These are phyloP conservation scores for Fusarium hostae DNA, from an alignment of 2,329 filamentous ascomycete genomes.

Conservation along the genomic window DNA sequence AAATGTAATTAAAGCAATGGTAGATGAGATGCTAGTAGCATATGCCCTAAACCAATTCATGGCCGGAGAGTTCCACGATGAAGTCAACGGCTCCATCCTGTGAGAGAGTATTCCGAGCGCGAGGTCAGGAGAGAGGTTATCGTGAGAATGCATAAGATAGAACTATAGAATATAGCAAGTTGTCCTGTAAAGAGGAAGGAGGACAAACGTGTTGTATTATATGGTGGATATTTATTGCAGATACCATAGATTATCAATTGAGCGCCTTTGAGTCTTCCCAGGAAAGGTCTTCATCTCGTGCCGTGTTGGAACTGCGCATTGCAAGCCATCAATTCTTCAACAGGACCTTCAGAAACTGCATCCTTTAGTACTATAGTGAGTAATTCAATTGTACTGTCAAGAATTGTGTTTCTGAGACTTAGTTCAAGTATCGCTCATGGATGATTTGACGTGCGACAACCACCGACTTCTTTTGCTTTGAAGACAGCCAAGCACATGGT, in stretches of 20 bases:
- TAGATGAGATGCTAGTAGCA: background rate
- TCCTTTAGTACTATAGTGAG: accelerated
- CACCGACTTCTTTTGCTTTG: background rate
- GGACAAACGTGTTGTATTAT: background rate
- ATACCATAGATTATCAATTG: background rate
- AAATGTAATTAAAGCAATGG: background rate
- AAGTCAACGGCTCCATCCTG: background rate
- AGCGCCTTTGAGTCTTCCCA: background rate
- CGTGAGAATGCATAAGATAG: background rate
- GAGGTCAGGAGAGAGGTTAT: background rate
- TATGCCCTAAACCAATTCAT: slow-evolving; percentile 2
- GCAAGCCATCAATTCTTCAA: accelerated
- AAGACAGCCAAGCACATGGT: too few species aligned
- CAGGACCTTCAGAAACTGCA: background rate
- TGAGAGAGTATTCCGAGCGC: accelerated
- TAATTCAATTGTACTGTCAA: accelerated
- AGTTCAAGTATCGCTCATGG: background rate
- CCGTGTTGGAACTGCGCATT: background rate
- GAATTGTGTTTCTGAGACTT: background rate
- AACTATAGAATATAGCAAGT: accelerated
- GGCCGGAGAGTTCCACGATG: background rate
- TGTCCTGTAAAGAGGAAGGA: background rate
- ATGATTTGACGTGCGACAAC: background rate
- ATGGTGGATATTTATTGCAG: background rate
- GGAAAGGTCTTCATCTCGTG: background rate